These are phyloP conservation scores for Xylaria intraflava DNA, from an alignment of 495 filamentous ascomycete genomes.

Conservation along the genomic window DNA sequence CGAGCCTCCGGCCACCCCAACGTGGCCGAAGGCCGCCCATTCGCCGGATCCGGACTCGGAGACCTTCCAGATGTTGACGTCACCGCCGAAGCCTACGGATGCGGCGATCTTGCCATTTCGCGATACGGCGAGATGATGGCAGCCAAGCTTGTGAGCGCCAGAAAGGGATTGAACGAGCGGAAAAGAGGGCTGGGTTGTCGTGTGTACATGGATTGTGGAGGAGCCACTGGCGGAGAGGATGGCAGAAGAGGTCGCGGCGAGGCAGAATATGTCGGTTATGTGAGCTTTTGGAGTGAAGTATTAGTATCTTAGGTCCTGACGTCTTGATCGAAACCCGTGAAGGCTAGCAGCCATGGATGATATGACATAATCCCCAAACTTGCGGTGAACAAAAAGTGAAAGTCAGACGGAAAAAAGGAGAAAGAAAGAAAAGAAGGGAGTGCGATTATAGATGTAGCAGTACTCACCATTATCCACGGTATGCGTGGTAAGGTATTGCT, in stretches of 20 bases:
- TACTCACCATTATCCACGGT: constrained; percentile 75
- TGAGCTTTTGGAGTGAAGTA: constrained; percentile 51
- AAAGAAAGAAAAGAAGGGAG: neutral
- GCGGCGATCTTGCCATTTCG: constrained; percentile 62
- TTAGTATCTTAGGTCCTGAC: constrained; percentile 3
- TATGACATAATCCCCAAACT: neutral
- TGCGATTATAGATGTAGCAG: neutral
- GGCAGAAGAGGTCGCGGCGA: constrained; percentile 72
- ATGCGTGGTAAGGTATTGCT: constrained; percentile 92
- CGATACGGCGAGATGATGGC: constrained; percentile 76
- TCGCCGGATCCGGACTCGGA: constrained; percentile 46
- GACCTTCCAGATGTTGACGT: constrained; percentile 70
- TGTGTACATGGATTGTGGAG: constrained; percentile 70
- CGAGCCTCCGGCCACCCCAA: constrained; percentile 28
- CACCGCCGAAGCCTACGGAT: constrained; percentile 81
- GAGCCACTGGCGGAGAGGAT: constrained; percentile 79
- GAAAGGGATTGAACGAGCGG: constrained; percentile 69
- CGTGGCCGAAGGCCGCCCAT: constrained; percentile 36
- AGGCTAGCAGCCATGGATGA: neutral
- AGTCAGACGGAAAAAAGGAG: neutral
- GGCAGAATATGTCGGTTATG: constrained; percentile 77
- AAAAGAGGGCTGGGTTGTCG: constrained; percentile 60
- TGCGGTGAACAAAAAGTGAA: neutral
- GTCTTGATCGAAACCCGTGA: neutral
- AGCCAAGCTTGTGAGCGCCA: constrained; percentile 73